phyloP scores from a whole-genome alignment of 805 yeast genomes.

The Zygotorulaspora danielsina region DNA sequence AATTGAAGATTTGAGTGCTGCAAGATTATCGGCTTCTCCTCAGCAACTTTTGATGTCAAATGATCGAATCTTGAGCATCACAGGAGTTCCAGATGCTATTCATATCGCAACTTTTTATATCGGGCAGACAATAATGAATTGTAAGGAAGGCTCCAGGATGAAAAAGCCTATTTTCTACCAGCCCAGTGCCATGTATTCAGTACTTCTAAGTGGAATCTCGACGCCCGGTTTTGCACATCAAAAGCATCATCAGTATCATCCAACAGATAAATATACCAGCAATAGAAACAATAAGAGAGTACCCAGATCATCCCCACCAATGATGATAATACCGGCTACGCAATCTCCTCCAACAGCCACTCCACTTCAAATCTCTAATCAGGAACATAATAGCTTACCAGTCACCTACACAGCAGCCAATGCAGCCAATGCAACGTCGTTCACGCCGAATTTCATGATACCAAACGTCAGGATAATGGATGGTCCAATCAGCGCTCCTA shows the following conservation, averaged over 20 bases:
- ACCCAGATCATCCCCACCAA: conserved; percentile 14
- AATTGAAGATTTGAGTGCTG: conserved; percentile 78
- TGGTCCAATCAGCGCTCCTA: conserved; percentile 15
- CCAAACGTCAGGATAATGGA: conserved; percentile 29
- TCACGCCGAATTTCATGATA: conserved; percentile 25
- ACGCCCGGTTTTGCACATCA: conserved; percentile 21
- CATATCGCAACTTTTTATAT: conserved; percentile 78
- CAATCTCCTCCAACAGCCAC: conserved; percentile 2
- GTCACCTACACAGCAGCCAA: conserved; percentile 26
- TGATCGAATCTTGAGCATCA: conserved; percentile 64
- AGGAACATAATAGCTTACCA: conserved; percentile 6
- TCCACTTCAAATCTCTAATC: neutral
- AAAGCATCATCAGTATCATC: conserved; percentile 30
- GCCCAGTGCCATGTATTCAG: conserved; percentile 31
- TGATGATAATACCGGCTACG: conserved; percentile 12
- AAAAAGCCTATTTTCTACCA: conserved; percentile 39
- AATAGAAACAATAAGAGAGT: conserved; percentile 19
- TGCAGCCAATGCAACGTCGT: conserved; percentile 27
- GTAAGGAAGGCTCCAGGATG: conserved; percentile 47
- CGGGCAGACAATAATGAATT: conserved; percentile 62
- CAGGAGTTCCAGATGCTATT: conserved; percentile 82
- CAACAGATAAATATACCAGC: conserved; percentile 21
- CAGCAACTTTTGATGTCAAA: conserved; percentile 69
- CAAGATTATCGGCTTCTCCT: conserved; percentile 68
- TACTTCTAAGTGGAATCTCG: conserved; percentile 19